Conservation (phyloP, 768 basidiomycete genomes). For the Suillus americanus region DNA sequence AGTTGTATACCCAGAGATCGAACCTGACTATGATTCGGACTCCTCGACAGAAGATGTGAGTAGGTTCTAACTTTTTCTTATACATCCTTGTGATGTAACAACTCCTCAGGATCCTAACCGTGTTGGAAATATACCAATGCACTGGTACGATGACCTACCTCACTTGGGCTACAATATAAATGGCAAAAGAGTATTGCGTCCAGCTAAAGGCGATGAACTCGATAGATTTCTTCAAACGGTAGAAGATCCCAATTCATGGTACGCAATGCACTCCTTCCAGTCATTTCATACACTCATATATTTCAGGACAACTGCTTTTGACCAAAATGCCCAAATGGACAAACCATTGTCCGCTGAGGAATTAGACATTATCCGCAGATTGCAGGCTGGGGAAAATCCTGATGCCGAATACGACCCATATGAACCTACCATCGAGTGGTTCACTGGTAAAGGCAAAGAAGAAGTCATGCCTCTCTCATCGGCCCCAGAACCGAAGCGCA, state of each 20-base stretch:
- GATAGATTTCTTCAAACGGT: conserved; percentile 95
- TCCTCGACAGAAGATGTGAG: conserved; percentile 90
- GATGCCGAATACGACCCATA: conserved; percentile 91
- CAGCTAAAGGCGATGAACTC: conserved; percentile 93
- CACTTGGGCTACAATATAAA: conserved; percentile 96
- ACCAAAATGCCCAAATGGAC: conserved; percentile 82
- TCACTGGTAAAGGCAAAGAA: conserved; percentile 93
- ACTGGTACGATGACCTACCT: conserved; percentile 99
- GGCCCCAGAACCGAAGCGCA: conserved; percentile 92
- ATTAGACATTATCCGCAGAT: conserved; percentile 88
- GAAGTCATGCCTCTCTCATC: conserved; percentile 91
- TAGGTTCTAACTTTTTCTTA: conserved; percentile 10
- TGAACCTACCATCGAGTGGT: conserved; percentile 94
- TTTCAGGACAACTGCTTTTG: conserved; percentile 86
- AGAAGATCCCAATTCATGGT: conserved; percentile 92
- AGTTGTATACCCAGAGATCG: conserved; percentile 84
- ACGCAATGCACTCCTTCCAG: conserved; percentile 21
- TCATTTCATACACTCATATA: neutral
- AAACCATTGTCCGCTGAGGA: conserved; percentile 88
- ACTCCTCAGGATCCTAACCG: conserved; percentile 81
- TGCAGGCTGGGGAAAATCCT: conserved; percentile 91
- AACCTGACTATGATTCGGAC: conserved; percentile 88
- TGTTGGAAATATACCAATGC: conserved; percentile 91
- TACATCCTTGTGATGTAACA: conserved; percentile 12
- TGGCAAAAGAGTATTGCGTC: conserved; percentile 91